Conservation (phyloP, 1,139 yeast species). For the Nakaseomyces sp. region DNA sequence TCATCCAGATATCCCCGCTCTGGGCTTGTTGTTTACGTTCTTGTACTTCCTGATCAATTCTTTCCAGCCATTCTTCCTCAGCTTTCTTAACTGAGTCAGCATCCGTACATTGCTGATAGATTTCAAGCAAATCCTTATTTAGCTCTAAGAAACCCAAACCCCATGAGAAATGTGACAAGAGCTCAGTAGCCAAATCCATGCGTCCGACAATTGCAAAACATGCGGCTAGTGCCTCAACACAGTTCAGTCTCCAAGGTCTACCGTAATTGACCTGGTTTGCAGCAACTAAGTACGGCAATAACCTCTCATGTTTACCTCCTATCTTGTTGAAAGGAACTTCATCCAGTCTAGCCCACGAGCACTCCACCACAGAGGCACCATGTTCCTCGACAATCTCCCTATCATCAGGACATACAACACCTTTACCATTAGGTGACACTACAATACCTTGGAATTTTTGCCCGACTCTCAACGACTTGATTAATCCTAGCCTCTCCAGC, state of each 20-base stretch:
- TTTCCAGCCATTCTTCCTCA: slow-evolving; percentile 66
- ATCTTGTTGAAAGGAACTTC: slow-evolving; percentile 91
- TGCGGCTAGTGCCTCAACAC: slow-evolving; percentile 97
- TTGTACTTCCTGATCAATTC: slow-evolving; percentile 57
- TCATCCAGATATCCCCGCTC: slow-evolving; percentile 62
- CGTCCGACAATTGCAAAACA: slow-evolving; percentile 93
- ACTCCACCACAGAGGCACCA: slow-evolving; percentile 96
- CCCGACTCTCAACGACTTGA: slow-evolving; percentile 71
- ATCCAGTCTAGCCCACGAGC: slow-evolving; percentile 95
- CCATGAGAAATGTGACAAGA: slow-evolving; percentile 82
- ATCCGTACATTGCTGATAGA: slow-evolving; percentile 76
- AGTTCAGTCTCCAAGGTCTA: slow-evolving; percentile 88
- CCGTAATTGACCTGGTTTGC: slow-evolving; percentile 98
- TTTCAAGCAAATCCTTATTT: slow-evolving; percentile 65
- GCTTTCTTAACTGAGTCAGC: slow-evolving; percentile 64
- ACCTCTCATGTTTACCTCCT: slow-evolving; percentile 83
- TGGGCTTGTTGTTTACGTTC: slow-evolving; percentile 48
- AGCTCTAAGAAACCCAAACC: slow-evolving; percentile 79
- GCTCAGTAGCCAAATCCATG: slow-evolving; percentile 74
- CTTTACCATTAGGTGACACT: slow-evolving; percentile 87
- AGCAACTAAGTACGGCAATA: slow-evolving; percentile 86
- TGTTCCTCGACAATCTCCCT: slow-evolving; percentile 59
- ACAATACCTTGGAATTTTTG: slow-evolving; percentile 87
- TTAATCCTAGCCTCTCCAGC: slow-evolving; percentile 77
- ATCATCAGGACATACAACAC: slow-evolving; percentile 88